Conservation (phyloP, 2,329 filamentous ascomycete species). For the Sclerotinia nivalis region DNA sequence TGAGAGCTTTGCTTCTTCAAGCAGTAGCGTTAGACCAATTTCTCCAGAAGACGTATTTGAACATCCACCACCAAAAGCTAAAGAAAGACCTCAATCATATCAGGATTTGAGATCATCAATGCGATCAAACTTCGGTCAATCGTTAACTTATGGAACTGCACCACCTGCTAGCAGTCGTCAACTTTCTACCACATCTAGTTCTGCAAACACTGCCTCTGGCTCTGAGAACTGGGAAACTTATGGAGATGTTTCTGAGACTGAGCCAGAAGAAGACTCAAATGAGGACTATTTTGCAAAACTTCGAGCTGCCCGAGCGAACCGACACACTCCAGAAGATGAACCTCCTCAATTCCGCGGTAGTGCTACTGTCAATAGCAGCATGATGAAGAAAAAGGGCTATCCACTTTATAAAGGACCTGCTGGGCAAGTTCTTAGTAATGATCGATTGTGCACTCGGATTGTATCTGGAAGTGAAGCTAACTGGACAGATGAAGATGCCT, state of each 20-base stretch:
- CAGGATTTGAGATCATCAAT: constrained; percentile 48
- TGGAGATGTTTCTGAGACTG: constrained; percentile 79
- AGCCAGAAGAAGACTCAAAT: constrained; percentile 71
- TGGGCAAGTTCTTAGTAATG: constrained; percentile 50
- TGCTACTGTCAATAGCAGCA: constrained; percentile 40
- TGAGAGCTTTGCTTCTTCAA: constrained; percentile 49
- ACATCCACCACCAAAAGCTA: constrained; percentile 52
- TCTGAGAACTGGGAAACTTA: constrained; percentile 99
- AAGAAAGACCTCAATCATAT: constrained; percentile 41
- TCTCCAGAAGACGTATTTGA: constrained; percentile 86
- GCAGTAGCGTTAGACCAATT: constrained; percentile 57
- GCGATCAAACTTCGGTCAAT: constrained; percentile 43
- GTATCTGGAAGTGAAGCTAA: constrained; percentile 60
- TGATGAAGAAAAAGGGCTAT: constrained; percentile 57
- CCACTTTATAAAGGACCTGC: constrained; percentile 51
- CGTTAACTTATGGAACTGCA: constrained; percentile 33
- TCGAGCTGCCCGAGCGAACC: constrained; percentile 67
- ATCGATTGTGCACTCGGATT: constrained; percentile 62
- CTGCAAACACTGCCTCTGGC: constrained; percentile 68
- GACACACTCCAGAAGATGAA: constrained; percentile 53
- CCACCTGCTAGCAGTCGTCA: constrained; percentile 54
- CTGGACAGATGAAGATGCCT: constrained; percentile 66
- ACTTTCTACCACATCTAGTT: constrained; percentile 68
- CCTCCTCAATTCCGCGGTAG: constrained; percentile 31
- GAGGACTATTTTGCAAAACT: constrained; percentile 89